Evolutionary conservation across 2,329 filamentous ascomycete genomes (phyloP), one percentile per base, ranked within the genome.

Genomic region (Aspergillus tubingensis): DNA sequence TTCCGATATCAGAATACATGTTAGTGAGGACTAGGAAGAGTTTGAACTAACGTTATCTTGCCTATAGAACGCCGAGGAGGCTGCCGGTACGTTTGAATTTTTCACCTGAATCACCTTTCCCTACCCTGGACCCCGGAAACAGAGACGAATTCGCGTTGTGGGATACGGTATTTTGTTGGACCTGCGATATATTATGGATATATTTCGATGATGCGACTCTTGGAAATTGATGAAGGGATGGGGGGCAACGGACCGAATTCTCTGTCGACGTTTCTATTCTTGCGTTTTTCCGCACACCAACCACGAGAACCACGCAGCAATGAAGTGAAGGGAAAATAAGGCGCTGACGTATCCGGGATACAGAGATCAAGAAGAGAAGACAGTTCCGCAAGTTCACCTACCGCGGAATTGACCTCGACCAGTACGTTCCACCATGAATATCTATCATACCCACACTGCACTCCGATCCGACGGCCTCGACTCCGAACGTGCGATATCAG

Each of bases 361-460:
- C 78, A 88, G 95, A 97, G 91, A 86, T 99, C 84, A 99, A 98
- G 92, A 96, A 91, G 88, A 96, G 90, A 87, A 96, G 95, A 94
- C 86, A 92, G 76, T 97, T 98, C 91, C 91, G 92, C 86, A 99
- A 98, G 90, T 99, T 98, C 82, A 95, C 93, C 74, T 99, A 97
- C 91, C 91, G 95, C 81, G 95, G 95, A 80, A 91, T 99, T 83
- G 95, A 99, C 83, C 93, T 99, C 82, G 95, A 99, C 82, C 91
- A 96, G 94, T 97, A 93, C 79, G 92, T 85, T 60, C 57, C 64
- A 60, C 49, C 55, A 44, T 48, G n/a, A 56, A 58, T 30, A 52
- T 53, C 64, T 50, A 41, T 44, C 32, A 38, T 56, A 52, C 53
- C 57, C 55, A 38, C 39, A 43, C 11, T 30, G 23, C 32, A 36